Percentiles rank a stretch among this genome's conserved stretches.
phyloP scores from a whole-genome alignment of 176 grass and related monocot genomes.

The Thalia dealbata region DNA sequence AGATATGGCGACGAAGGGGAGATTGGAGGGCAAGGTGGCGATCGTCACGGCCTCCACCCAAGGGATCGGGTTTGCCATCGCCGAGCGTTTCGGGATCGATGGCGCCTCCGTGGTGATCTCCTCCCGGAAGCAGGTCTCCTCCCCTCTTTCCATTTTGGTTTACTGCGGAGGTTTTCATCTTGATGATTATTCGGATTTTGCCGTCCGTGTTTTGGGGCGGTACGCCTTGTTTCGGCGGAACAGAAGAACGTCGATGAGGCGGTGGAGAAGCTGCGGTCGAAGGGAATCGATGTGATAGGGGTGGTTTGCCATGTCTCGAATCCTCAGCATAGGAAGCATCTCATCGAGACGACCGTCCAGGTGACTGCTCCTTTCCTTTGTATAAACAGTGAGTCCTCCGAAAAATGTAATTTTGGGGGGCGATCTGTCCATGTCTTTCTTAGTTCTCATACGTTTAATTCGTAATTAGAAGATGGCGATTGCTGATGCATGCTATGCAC shows the following conservation, averaged over 20 bases:
- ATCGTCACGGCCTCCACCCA: conserved; percentile 85
- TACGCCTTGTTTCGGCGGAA: conserved; percentile 5
- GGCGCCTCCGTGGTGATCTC: conserved; percentile 87
- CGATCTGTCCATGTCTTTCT: neutral
- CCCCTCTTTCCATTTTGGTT: neutral
- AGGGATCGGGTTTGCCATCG: conserved; percentile 80
- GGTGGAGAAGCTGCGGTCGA: conserved; percentile 42
- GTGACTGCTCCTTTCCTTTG: conserved; percentile 16
- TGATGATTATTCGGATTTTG: neutral
- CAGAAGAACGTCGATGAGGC: conserved; percentile 94
- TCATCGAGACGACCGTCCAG: conserved; percentile 62
- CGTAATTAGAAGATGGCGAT: neutral
- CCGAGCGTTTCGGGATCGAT: conserved; percentile 74
- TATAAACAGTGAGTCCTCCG: neutral
- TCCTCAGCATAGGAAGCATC: conserved; percentile 59
- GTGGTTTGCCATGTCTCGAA: conserved; percentile 80
- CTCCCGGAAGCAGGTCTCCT: conserved; percentile 76
- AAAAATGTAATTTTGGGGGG: neutral
- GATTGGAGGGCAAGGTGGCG: conserved; percentile 76
- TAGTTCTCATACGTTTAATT: neutral
- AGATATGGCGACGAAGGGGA: neutral
- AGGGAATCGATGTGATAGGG: conserved; percentile 60
- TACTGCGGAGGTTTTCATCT: neutral
- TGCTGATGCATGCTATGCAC: neutral
- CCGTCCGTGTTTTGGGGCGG: neutral